These are phyloP conservation scores for Cyclocybe cylindracea DNA, from an alignment of 768 basidiomycete genomes.

Conservation along the genomic window DNA sequence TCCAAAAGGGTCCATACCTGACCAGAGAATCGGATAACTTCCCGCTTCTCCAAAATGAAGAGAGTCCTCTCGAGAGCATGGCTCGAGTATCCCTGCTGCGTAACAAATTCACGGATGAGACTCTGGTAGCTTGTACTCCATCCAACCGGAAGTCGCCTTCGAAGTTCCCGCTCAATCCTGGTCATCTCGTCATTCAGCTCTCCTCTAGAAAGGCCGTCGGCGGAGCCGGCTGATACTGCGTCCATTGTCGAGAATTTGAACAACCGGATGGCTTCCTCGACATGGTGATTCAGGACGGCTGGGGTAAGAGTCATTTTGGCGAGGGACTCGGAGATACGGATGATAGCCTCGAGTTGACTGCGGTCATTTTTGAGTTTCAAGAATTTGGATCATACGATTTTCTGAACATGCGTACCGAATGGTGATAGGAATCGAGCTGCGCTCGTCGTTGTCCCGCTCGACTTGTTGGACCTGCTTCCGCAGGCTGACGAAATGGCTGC, in stretches of 20 bases:
- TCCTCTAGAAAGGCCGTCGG: conserved; percentile 88
- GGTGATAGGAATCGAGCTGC: conserved; percentile 98
- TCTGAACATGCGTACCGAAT: conserved; percentile 65
- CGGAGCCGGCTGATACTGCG: conserved; percentile 91
- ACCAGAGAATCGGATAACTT: conserved; percentile 88
- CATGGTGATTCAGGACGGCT: conserved; percentile 87
- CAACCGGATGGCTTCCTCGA: conserved; percentile 95
- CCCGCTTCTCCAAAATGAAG: conserved; percentile 92
- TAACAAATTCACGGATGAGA: conserved; percentile 90
- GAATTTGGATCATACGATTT: too few relatives aligned
- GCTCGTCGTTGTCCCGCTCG: conserved; percentile 94
- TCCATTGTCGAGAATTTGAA: conserved; percentile 99
- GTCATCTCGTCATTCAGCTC: conserved; percentile 94
- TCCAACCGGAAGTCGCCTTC: conserved; percentile 83
- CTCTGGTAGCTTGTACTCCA: conserved; percentile 98
- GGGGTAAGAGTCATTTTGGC: conserved; percentile 92
- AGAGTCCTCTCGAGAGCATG: conserved; percentile 91
- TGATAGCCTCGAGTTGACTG: conserved; percentile 96
- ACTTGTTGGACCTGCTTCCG: conserved; percentile 95
- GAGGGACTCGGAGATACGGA: conserved; percentile 96
- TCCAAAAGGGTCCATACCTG: conserved; percentile 40
- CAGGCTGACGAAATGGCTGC: conserved; percentile 91
- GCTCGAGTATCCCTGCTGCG: conserved; percentile 85
- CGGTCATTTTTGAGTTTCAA: too few relatives aligned
- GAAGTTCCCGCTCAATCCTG: conserved; percentile 85